Base-by-base conservation (phyloP, 2,329 filamentous ascomycete genomes). In the Aureobasidium sp. region DNA sequence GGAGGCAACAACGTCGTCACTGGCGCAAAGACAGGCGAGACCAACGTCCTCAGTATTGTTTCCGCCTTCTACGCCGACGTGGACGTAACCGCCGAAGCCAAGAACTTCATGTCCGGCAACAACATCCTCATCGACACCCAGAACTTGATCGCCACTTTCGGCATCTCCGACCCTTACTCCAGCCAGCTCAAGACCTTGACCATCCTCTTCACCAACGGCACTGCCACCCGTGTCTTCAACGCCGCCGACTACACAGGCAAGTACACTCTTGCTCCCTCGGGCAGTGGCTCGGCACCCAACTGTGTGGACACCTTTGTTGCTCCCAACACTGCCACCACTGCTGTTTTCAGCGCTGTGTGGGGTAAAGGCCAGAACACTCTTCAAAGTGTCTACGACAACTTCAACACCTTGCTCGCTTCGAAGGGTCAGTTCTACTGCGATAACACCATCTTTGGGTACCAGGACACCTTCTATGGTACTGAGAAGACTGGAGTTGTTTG, bases 191-290 rank as follows among this genome's bases (percentile, higher is more conserved):
- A 62, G 55, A 19, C 46, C 19, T 17, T 62, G 37, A 29, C 40
- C 47, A 27, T 62, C n/a, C 61, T 62, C 10, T 55, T 60, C 40
- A 60, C 61, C 29, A 60, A 62, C 49, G 47, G 40, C 57, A 37
- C 45, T 38, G 61, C 60, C 43, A 54, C 47, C 5, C 61, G 61
- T 11, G 47, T 60, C 19, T 62, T 54, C 27, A 13, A 35, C 33
- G 47, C 55, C n/a, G 27, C 47, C 17, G 15, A 53, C 4, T 50
- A 60, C 38, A 27, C 40, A 13, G 55, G 57, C 23, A 27, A 29
- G 13, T 58, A 57, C 35, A 57, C 25, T 13, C 33, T 53, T 23
- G n/a, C 21, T 19, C 37, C 49, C 37, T 31, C 29, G 0, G 33
- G 33, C 6, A 27, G 13, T 21, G 38, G 25, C 29, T 29, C 31